Base-by-base conservation (phyloP, 2,329 filamentous ascomycete genomes). In the Arthrobotrys conoides region DNA sequence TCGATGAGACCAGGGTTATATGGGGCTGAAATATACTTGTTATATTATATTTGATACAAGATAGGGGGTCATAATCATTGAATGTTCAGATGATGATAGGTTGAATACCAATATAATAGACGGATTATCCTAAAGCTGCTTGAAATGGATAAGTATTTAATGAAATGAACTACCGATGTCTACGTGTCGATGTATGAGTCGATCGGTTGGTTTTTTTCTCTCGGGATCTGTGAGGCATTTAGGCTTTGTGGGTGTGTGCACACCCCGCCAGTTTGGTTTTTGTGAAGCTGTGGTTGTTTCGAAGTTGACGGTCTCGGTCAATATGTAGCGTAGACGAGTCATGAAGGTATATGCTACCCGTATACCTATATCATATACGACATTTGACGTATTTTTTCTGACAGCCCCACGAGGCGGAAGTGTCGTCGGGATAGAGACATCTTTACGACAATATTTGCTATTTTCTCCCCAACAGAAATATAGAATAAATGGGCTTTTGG, bases 181-280 rank as follows among this genome's bases (percentile, higher is more conserved):
- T 70, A 76, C 72, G 72, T 76, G 72, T 70, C 66, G 41, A 66
- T 20, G 16, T 49, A 61, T 76, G 57, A 70, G 48, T 76, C 72
- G 72, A 65, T 53, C 46, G 61, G 36, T 22, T 33, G 18, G 1
- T 46, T 46, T 20, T 20, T 46, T 18, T 2, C 41, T 61, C 14
- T 38, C 36, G 22, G 10, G 27, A 30, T 30, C 27, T 30, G 5
- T 61, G 57, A 61, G 57, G 33, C 44, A 61, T 61, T 59, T 59
- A 22, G 30, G 14, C 14, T 55, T 6, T n/a, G n/a, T n/a, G n/a
- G n/a, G n/a, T n/a, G n/a, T n/a, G n/a, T n/a, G n/a, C n/a, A n/a
- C 0, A 12, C 12, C 6, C 8, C 10, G 22, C 10, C 27, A 16
- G 16, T 30, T 53, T 44, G 14, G 14, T 44, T 44, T 38, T 22